phyloP scores from a whole-genome alignment of 2,329 filamentous ascomycete genomes.

The Whalleya microplaca region DNA sequence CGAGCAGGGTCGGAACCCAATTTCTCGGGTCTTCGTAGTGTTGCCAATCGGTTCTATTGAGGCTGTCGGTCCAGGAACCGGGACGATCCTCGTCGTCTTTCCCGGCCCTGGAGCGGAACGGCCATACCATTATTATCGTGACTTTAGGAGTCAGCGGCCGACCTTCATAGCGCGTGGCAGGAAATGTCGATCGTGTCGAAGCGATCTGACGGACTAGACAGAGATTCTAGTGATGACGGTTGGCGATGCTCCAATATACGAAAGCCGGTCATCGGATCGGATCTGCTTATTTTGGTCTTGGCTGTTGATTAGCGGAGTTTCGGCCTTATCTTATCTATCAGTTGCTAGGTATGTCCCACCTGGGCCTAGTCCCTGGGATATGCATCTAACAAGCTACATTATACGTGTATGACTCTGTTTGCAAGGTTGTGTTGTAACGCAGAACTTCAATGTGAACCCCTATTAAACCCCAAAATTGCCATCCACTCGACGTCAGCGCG shows the following conservation, averaged over 20 bases:
- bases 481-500: no score
- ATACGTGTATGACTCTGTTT: no score
- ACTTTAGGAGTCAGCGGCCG: slow-evolving; percentile 11
- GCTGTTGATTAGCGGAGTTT: slow-evolving; percentile 5
- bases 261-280: background rate
- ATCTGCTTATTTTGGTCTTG: background rate
- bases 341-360: no score
- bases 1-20: slow-evolving; percentile 56
- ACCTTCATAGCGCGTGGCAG: slow-evolving; percentile 8
- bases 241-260: no score
- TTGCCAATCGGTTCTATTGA: slow-evolving; percentile 55
- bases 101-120: slow-evolving; percentile 28
- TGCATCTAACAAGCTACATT: no score
- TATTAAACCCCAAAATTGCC: no score
- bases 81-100: slow-evolving; percentile 34
- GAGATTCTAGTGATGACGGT: no score
- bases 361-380: no score
- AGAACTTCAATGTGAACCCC: no score
- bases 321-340: slow-evolving; percentile 20
- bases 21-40: slow-evolving; percentile 59
- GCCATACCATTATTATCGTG: slow-evolving; percentile 39
- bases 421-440: no score
- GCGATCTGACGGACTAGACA: background rate
- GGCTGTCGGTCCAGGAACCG: slow-evolving; percentile 45
- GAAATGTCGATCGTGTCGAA: background rate